Base-by-base conservation (phyloP, 164 flowering plant genomes). In the Platanus orientalis region DNA sequence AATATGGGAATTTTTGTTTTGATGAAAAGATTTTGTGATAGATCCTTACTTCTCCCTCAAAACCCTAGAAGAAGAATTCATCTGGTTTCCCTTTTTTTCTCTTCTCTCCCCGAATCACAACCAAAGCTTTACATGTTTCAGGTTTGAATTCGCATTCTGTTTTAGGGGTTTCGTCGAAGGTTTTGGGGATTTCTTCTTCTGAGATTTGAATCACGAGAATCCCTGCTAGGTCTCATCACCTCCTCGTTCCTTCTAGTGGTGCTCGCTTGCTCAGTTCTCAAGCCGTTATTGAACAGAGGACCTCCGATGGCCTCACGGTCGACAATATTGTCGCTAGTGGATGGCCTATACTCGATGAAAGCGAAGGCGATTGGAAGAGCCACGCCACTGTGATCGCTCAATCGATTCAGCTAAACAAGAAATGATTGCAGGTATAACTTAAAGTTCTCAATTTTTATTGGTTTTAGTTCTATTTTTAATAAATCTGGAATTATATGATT, bases 351-450 rank as follows among this genome's bases (percentile, higher is more conserved):
- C 81, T 83, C 42, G 90, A 88, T 47, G 97, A 91, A 71, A 69
- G 60, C 57, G 93, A 86, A 71, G 65, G 80, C 65, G 97, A 91
- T 83, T 94, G 99, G 99, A 91, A 76, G 79, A 91, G 92, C 60
- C 96, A 94, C 62, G 93, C 94, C 51, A 82, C 99, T 61, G 84
- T 96, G 3, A 77, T 89, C 63, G 96, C 99, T 48, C 96, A 84
- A 54, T 94, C 97, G 34, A 84, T 94, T 72, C 90, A 85, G 71
- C 69, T 88, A 5, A 85, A 89, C 67, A 94, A 91, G 80, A 91
- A 69, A 73, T 87, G 97, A 0, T 75, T 94, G 25, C 80, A 82
- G 91, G 99, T 94, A 64, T 30, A 60, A 57, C 29, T 34, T 7
- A 27, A 51, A 44, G 32, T 3, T 27, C 11, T 24, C 39, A 6